Base-by-base conservation (phyloP, 768 basidiomycete species). In the Mycena kentingensis region DNA sequence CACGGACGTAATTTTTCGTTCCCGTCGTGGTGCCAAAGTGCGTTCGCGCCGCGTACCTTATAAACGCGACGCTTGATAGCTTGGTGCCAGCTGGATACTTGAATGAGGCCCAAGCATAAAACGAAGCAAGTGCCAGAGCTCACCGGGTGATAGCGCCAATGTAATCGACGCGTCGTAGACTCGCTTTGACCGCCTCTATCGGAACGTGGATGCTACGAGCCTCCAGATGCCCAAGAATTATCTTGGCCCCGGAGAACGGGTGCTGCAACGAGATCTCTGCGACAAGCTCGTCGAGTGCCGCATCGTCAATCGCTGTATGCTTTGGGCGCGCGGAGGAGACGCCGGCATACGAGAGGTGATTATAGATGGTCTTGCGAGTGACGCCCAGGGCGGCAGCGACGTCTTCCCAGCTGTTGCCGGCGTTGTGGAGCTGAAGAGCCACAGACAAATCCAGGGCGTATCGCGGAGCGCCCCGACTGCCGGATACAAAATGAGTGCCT, bases 1-100 rank as follows among this genome's bases (percentile, higher is more conserved):
- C 64, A 68, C 2, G 24, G 52, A 24, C 62, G 62, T 1, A 67
- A 36, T 32, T 62, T 67, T 32, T 67, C 65, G 39, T 67, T 62
- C 10, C 62, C 54, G 44, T 65, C 64, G 15, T 56, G 39, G 32
- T 64, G 63, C 63, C 63, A 64, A 1, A 61, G 42, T 1, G 49
- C 49, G 46, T 63, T 61, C 13, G 63, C 43, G 13, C 50, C 42
- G 16, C 46, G 46, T 1, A 62, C 60, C 8, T 54, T 43, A 44
- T 67, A 67, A 21, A 58, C 52, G 2, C 52, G 10, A 4, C 54
- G 37, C 32, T 53, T 53, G 24, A 51, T 56, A 5, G 46, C 25
- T 15, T 43, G 19, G 3, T n/a, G 13, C 54, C 54, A 56, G 36
- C 54, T 56, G n/a, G n/a, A n/a, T n/a, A n/a, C n/a, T n/a, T n/a